Base-by-base conservation (phyloP, 225 moss, liverwort and hornwort genomes). In the Pseudisothecium myosuroides region DNA sequence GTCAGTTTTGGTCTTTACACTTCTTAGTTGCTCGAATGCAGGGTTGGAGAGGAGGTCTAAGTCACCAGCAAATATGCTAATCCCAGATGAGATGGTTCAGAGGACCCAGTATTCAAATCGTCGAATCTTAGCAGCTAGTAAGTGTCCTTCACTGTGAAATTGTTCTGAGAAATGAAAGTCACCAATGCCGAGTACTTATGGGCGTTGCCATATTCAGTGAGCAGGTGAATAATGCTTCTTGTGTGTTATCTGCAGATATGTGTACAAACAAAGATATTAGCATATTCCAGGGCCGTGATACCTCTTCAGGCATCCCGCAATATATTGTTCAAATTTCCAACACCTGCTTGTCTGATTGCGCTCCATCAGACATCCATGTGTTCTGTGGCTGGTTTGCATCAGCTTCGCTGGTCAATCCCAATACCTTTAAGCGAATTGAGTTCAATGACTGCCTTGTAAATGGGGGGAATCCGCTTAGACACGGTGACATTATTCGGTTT, bases 261-360 rank as follows among this genome's bases (percentile, higher is more conserved):
- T 94, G 94, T 93, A 89, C 92, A 94, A 91, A 89, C 89, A 94
- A 94, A 93, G 94, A 94, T 89, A 93, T 94, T 94, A 94, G 93
- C 94, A 93, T 93, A 85, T 92, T 93, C 88, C 94, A 94, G 92
- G 92, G 93, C 89, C 94, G 89, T 86, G 93, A 94, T 90, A 92
- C 91, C 74, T 92, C 91, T 76, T 92, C 93, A 89, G 94, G 94
- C 93, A 94, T 94, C 79, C 94, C 94, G 81, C 91, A 93, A 55
- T 92, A 89, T 82, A 92, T 93, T 82, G 94, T 94, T 92, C 93
- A 94, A 84, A 94, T 94, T 89, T 93, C 90, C 86, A 94, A 92
- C 94, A 94, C 93, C 71, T 94, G 94, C 88, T 87, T 94, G 92
- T 94, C 94, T 90, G 94, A 93, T 83, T 94, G 93, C 72, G 94